Conservation (phyloP, 164 flowering plant species). For the Vitis amurensis region DNA sequence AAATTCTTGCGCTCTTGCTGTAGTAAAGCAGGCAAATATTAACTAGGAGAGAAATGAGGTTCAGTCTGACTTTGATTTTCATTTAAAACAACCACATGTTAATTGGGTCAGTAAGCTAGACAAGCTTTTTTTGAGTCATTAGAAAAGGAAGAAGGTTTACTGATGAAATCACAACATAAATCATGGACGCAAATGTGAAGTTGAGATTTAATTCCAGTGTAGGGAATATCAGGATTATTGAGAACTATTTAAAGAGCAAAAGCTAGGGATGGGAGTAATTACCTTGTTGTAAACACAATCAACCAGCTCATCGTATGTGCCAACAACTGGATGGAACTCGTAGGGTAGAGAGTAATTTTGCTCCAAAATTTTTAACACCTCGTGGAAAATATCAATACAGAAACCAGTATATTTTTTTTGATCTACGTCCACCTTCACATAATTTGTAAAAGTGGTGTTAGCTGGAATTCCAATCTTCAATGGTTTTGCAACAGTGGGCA, state of each 20-base stretch:
- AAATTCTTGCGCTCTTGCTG: no score
- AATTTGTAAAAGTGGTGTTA: conserved; percentile 30
- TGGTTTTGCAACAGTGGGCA: conserved; percentile 27
- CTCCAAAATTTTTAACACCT: conserved; percentile 24
- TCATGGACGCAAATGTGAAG: no score
- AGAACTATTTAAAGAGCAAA: not conserved
- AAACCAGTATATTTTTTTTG: conserved; percentile 33
- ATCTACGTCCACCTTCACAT: conserved; percentile 33
- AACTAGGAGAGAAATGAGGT: no score
- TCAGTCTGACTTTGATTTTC: no score
- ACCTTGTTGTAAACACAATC: conserved; percentile 40
- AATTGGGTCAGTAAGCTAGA: no score
- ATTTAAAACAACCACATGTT: no score
- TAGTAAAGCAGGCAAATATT: no score
- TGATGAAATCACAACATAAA: no score
- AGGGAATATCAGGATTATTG: no score
- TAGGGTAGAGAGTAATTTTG: conserved; percentile 31
- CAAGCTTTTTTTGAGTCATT: no score
- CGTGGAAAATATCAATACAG: conserved; percentile 47
- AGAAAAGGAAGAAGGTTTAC: no score
- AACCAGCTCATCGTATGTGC: conserved; percentile 37
- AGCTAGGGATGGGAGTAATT: not conserved
- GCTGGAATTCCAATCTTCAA: conserved; percentile 58
- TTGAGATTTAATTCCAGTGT: no score
- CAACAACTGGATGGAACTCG: conserved; percentile 16